Base-by-base conservation (phyloP, 2,329 filamentous ascomycete species). In the Colletotrichum filicis region DNA sequence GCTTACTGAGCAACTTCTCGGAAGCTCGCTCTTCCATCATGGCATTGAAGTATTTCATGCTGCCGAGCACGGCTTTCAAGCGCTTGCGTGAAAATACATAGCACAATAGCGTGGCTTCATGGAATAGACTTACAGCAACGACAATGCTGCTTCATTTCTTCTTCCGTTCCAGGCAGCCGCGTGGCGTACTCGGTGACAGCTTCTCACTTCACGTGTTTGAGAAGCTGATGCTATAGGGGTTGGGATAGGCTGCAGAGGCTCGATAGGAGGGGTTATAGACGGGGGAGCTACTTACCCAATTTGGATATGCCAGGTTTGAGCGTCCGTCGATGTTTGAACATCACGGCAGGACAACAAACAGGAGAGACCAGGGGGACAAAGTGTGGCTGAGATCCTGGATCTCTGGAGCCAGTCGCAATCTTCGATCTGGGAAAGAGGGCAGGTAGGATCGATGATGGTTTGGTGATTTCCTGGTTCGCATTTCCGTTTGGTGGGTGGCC, bases 381-480 rank as follows among this genome's bases (percentile, higher is more conserved):
- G 8, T n/a, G 19, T 32, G 57, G n/a, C 19, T 52, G 58, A 52
- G 52, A 19, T 22, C 22, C 35, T 57, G 11, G 28, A 30, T 28
- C 37, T 62, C 57, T 30, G 37, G 52, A 58, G 65, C 52, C 69
- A 58, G 24, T 58, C 64, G 30, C 28, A 53, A 58, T 22, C 19
- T 12, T 11, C 7, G 16, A 49, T 49, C 42, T 30, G 28, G 28
- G 62, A 24, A 16, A 26, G 57, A 30, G 26, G 35, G 30, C 30
- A 35, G 32, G 4, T 9, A 35, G 8, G 32, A 35, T 12, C 12
- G 32, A 30, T 42, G 57, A 46, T 30, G 22, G 30, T n/a, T 61
- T 37, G 22, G 14, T 53, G n/a, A 1, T 26, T n/a, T 32, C 19
- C 35, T 16, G 6, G 19, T 32, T 37, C 12, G 11, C n/a, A 42